A percentile compares a stretch with the other conserved stretches of the same genome.
Conservation (phyloP, 2,329 filamentous ascomycete species). For the Cercospora sesami region DNA sequence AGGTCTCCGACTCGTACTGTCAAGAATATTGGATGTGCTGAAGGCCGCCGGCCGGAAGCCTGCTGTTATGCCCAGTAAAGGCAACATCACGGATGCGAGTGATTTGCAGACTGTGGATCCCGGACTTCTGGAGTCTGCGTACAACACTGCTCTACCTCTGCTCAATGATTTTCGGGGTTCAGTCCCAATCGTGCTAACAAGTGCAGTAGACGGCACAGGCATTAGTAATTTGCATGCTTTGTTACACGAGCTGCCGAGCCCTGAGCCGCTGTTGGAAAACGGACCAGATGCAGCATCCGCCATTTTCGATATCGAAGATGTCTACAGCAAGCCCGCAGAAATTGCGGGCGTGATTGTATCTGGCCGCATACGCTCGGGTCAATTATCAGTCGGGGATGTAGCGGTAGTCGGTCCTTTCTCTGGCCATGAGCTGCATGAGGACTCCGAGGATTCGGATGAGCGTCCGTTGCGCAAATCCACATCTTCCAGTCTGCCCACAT, state of each 20-base stretch:
- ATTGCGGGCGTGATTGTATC: conserved; percentile 64
- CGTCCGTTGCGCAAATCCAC: conserved; percentile 30
- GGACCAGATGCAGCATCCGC: conserved; percentile 30
- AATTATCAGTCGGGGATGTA: conserved; percentile 72
- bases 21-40: conserved; percentile 71
- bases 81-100: conserved; percentile 37
- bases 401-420: conserved; percentile 73
- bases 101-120: conserved; percentile 59
- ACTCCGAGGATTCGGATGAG: conserved; percentile 41
- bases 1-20: conserved; percentile 68
- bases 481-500: conserved; percentile 40
- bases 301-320: conserved; percentile 88
- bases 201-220: conserved; percentile 79
- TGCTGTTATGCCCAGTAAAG: conserved; percentile 59
- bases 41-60: conserved; percentile 75
- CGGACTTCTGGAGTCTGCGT: conserved; percentile 59
- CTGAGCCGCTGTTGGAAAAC: conserved; percentile 43
- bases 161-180: conserved; percentile 48
- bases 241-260: conserved; percentile 72
- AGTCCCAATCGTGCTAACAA: conserved; percentile 86
- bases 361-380: conserved; percentile 78
- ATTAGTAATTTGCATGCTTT: conserved; percentile 81
- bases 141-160: conserved; percentile 56
- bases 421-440: conserved; percentile 33
- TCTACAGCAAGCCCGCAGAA: conserved; percentile 64